Evolutionary conservation across 768 basidiomycete species (phyloP), one percentile per base, ranked within the genome.

Genomic region (Phanerochaete carnosa): DNA sequence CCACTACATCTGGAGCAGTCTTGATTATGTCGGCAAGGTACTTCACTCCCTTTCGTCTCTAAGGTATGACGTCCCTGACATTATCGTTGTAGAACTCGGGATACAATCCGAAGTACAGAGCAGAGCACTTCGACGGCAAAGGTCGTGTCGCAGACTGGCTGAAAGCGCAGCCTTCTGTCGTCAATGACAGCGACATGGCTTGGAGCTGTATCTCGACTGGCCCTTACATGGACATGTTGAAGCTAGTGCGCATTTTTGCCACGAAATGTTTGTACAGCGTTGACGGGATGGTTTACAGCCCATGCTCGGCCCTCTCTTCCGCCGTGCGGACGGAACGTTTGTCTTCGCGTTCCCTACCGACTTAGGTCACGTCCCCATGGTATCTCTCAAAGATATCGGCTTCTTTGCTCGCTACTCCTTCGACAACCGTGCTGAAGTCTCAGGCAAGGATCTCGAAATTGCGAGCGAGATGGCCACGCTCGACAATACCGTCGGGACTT

Each of bases 21-120:
- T 78, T 16, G 75, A 77, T 53, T 78, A 77, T 60, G 67, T 67
- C 12, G 65, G 66, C 66, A 77, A 77, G 72, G 76, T 78, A 22
- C 51, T 68, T 16, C 8, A 26, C 4, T 7, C 22, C 3, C 19
- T 13, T 55, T 15, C 28, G 29, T 19, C 33, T n/a, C n/a, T n/a
- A n/a, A 15, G 33, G 30, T 1, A 33, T 32, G 51, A 33, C 15
- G 33, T 2, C 3, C 33, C 5, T 22, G 29, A 6, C 30, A 23
- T 12, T 22, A 35, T 35, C 22, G 8, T 25, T 43, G 37, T 25
- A 57, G 56, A 26, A 45, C 5, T 11, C 56, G 19, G 56, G 56
- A 49, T 57, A 57, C 32, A 47, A 57, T 16, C 43, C 56, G n/a
- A 49, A 57, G 45, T 46, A 74, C 71, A 23, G 61, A 70, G 7